Evolutionary conservation across 306 rosid genomes (phyloP).

Genomic region (Cucumis hystrix): DNA sequence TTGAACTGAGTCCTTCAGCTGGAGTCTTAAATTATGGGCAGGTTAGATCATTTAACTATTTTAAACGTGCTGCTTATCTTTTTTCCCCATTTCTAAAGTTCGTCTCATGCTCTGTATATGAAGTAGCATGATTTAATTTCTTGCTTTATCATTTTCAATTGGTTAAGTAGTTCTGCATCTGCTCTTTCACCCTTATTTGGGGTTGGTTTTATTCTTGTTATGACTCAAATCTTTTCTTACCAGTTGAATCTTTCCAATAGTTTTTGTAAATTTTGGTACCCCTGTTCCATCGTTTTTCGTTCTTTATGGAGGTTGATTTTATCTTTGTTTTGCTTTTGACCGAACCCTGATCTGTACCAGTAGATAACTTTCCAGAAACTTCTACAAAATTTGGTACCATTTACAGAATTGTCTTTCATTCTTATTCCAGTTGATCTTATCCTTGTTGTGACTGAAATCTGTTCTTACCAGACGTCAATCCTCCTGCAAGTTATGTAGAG

Average conservation of each 20-base stretch:
- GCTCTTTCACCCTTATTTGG: neutral
- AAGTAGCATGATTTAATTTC: neutral
- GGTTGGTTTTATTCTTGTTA: neutral
- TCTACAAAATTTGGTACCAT: neutral
- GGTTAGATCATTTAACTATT: conserved; percentile 29
- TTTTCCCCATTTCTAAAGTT: neutral
- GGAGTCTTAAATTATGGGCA: conserved; percentile 91
- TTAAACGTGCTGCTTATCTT: neutral
- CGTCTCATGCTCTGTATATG: neutral
- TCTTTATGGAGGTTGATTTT: neutral
- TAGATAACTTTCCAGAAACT: neutral
- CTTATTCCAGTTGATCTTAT: neutral
- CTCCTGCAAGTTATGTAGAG: neutral
- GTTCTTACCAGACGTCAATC: neutral
- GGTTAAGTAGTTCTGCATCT: neutral
- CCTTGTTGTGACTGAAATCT: neutral
- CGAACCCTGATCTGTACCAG: neutral
- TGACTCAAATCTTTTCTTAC: neutral
- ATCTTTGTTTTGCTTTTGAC: neutral
- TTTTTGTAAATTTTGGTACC: neutral
- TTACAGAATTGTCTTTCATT: neutral
- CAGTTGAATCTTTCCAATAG: neutral
- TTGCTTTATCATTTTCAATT: neutral
- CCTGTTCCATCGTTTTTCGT: neutral
- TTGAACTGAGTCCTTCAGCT: conserved; percentile 77